Evolutionary conservation across 2,329 filamentous ascomycete genomes (phyloP).

Genomic region (Aspergillus sp.): DNA sequence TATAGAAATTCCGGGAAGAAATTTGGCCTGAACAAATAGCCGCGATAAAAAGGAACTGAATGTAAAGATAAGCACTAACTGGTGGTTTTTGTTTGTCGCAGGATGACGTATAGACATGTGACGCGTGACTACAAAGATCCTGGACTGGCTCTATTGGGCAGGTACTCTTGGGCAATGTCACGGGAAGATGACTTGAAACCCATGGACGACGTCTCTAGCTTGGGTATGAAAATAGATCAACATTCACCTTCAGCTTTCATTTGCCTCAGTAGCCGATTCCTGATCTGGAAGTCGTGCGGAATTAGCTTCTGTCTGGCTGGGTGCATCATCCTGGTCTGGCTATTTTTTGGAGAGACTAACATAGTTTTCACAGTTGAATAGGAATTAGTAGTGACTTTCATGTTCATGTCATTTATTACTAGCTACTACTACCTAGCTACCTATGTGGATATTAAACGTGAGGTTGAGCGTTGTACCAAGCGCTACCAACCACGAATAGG

Average conservation of each 20-base stretch:
- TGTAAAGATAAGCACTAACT: neutral
- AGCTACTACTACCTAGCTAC: neutral
- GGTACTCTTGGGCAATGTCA: neutral
- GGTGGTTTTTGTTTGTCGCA: neutral
- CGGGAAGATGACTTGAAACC: no score
- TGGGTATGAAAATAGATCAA: no score
- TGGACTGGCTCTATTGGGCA: neutral
- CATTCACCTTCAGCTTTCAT: no score
- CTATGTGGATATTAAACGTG: neutral
- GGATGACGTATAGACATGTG: constrained; percentile 9
- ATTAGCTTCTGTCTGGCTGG: no score
- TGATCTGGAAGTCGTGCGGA: no score
- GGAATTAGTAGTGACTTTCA: neutral
- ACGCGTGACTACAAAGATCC: neutral
- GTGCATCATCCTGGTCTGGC: no score
- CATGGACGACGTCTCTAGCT: no score
- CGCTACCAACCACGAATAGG: neutral
- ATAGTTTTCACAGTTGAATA: neutral
- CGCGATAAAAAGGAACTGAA: neutral
- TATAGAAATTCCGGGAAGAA: neutral
- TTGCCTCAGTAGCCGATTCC: no score
- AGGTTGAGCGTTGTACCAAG: neutral
- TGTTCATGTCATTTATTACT: neutral
- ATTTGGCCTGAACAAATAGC: neutral
- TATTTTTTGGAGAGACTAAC: neutral